Evolutionary conservation across 176 grass and related monocot species (phyloP), one percentile per base, ranked within the genome.

Genomic region (Cocos nucifera): DNA sequence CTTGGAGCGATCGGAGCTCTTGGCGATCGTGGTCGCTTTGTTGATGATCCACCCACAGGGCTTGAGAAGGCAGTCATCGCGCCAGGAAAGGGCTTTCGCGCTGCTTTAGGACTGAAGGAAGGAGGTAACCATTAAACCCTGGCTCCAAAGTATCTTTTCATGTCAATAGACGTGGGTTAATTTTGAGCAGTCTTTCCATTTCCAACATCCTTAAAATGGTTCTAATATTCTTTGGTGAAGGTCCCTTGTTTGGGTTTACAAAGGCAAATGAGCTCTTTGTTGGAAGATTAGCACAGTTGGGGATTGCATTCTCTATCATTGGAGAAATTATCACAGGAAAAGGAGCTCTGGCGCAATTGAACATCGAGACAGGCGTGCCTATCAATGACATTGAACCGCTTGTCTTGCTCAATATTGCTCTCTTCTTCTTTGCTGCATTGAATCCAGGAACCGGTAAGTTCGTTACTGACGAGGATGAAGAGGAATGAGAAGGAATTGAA

Each of bases 1-100:
- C 94, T 93, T 54, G 94, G 88, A 19, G 94, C 94, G 59, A 98
- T 98, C 18, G 94, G 94, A 5, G 94, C 94, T 49, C 94, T 98
- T 58, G 94, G 94, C 3, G 94, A 98, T 59, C 88, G 94, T 2
- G 94, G 94, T 0, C 48, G 24, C 3, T 98, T 98, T 76, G 79
- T 98, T 39, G 94, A 98, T 57, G 84, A 87, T 1, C n/a, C 17
- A 7, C 25, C 66, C 19, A 79, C 88, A 2, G 94, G 94, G 2
- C 72, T 21, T 21, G 21, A 21, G 21, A 21, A 21, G 21, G 21
- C 94, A 27, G 88, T 98, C 67, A 83, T 98, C 55, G 48, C 82
- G 8, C 85, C 94, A 17, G 94, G 94, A 53, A 98, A 98, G 82
- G 88, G 94, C 17, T 53, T 98, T 20, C 80, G 84, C 49, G 28